Evolutionary conservation across 495 filamentous ascomycete genomes (phyloP), one percentile per base, ranked within the genome.

Genomic region (Aspergillus coremiiformis): DNA sequence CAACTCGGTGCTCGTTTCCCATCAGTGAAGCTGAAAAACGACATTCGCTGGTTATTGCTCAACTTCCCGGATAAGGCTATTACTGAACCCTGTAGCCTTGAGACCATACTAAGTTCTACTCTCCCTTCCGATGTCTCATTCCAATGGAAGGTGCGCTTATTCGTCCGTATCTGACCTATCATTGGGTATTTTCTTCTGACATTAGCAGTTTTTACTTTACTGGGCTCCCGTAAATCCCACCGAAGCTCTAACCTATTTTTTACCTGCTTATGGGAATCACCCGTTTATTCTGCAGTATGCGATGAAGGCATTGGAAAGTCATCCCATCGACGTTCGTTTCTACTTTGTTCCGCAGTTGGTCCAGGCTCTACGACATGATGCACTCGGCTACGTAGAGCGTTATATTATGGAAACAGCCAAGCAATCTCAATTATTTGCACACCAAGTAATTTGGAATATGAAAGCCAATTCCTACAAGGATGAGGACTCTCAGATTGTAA

Each of bases 361-460:
- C 12, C 94, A 99, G 63, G 86, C 90, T 24, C 78, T 99, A n/a
- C 85, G 94, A 33, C 95, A 96, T 59, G 94, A 99, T 74, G 83
- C 81, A 21, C 71, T 99, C 41, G 93, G 94, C 35, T 97, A 97
- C 64, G 91, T 95, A 1, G 91, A 97, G 63, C 79, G 93, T 53
- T 97, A 96, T 57, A 97, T 97, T 26, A 76, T 96, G 20, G 93
- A 99, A 72, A 95, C 94, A 4, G 91, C 89, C 1, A 91, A 92
- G 58, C 88, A 93, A 60, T 96, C 92, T 21, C 94, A 96, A 64
- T 73, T 96, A 1, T 99, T 99, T 65, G 90, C 94, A 6, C 94
- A 99, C 67, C 94, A 99, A 54, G 96, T 99, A 53, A 97, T 99
- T 55, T 99, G 94, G 94, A 99, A 97, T 64, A 99, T 99, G 85